Evolutionary conservation across 2,329 filamentous ascomycete genomes (phyloP), one percentile per base, ranked within the genome.

Genomic region (Teratosphaeria nubilosa): DNA sequence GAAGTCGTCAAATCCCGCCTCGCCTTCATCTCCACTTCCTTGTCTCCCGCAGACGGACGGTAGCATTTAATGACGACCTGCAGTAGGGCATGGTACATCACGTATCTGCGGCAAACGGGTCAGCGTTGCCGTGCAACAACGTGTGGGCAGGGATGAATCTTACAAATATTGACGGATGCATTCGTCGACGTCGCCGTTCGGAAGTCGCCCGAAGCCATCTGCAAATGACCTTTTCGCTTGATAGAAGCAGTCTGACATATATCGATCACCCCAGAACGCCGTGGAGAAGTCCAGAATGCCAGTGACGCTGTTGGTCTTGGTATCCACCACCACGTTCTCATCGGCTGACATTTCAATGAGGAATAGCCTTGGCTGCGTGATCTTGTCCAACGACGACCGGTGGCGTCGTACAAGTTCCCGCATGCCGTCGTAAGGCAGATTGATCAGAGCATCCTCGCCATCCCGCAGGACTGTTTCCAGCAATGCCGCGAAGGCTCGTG

Each of bases 371-470:
- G 82, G 77, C 56, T 78, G 70, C 1, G 70, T 77, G 22, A 84
- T 75, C 58, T 77, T 73, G 27, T 82, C 78, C 6, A 85, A 73
- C 0, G 70, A 70, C 10, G 72, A 66, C 1, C 73, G 72, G 37
- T 80, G 72, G 31, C 74, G 74, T 52, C 65, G 68, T n/a, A 81
- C 59, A 56, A 79, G 75, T 58, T 77, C 73, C 34, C 82, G 76
- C 58, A 84, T 78, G 56, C 77, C 76, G 10, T 78, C 74, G 63
- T 83, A 84, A 0, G 81, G 81, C 6, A 84, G 66, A 58, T 77
- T 79, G 63, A 85, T 76, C 13, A 83, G 77, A 69, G 80, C 79
- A 59, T 84, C 81, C 65, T 85, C 82, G 16, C 77, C 79, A 63
- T 84, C 82, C 16, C 80, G 79, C 25, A 85, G 70, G 9, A 78